These are phyloP conservation scores for Xylaria acuta DNA, from an alignment of 495 filamentous ascomycete species.

Conservation along the genomic window DNA sequence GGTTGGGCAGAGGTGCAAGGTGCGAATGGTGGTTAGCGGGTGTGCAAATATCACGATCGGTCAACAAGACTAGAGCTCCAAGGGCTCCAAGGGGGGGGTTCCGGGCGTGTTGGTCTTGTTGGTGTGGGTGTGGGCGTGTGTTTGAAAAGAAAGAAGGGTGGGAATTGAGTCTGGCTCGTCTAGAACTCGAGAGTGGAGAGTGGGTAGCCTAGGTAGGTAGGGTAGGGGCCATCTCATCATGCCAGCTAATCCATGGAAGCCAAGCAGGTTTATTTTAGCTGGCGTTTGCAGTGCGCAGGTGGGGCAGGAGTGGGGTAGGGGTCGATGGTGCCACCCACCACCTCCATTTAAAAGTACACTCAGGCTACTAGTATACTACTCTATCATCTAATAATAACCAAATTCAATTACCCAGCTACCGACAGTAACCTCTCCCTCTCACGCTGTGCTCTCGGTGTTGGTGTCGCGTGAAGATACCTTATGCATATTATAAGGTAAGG, in stretches of 20 bases:
- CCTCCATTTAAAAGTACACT: not conserved
- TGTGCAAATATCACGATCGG: conserved; percentile 46
- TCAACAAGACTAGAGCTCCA: conserved; percentile 40
- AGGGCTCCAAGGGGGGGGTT: conserved; percentile 25
- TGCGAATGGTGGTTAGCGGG: conserved; percentile 34
- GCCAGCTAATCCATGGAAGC: conserved; percentile 10
- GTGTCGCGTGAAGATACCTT: not conserved
- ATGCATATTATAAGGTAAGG: not conserved
- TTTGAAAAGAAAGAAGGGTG: conserved; percentile 27
- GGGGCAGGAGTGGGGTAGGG: not conserved
- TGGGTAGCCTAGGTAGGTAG: conserved; percentile 1
- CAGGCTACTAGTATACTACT: not conserved
- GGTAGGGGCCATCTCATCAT: conserved; percentile 11
- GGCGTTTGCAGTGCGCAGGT: conserved; percentile 13
- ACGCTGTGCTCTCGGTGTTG: not conserved
- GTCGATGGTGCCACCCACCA: conserved; percentile 6
- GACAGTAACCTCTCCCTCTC: not conserved
- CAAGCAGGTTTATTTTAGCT: conserved; percentile 23
- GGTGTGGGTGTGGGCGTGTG: conserved; percentile 37
- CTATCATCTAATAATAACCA: conserved; percentile 2
- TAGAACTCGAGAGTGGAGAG: conserved; percentile 11
- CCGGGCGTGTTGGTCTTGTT: conserved; percentile 3
- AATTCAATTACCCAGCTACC: not conserved
- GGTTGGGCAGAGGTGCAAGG: conserved; percentile 40
- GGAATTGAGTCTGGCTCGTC: conserved; percentile 20